These are phyloP conservation scores for Elongisporangium prolatum DNA, from an alignment of 352 stramenopile species.

Conservation along the genomic window DNA sequence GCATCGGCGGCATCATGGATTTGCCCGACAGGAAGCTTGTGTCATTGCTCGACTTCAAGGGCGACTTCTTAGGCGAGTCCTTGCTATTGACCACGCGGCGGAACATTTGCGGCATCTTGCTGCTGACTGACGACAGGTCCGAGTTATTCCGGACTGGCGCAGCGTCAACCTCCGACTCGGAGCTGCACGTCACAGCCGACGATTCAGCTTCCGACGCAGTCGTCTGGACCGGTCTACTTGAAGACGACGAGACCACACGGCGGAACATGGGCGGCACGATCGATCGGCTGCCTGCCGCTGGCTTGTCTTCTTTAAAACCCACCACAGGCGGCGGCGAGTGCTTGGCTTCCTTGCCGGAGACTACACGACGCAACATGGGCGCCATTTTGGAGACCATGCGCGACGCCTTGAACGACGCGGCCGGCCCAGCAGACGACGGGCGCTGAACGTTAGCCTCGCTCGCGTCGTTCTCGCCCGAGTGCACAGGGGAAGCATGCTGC, in stretches of 20 bases:
- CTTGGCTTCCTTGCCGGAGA: slow-evolving; percentile 7
- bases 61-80: neutral
- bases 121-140: neutral
- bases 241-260: neutral
- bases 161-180: neutral
- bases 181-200: neutral
- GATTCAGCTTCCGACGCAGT: neutral
- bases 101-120: neutral
- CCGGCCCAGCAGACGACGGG: slow-evolving; percentile 3
- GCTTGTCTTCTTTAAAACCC: neutral
- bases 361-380: slow-evolving; percentile 32
- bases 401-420: slow-evolving; percentile 23
- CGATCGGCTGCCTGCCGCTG: neutral
- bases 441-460: neutral
- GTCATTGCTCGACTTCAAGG: neutral
- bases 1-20: slow-evolving; percentile 1
- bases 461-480: slow-evolving; percentile 1
- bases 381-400: slow-evolving; percentile 63
- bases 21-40: slow-evolving; percentile 6
- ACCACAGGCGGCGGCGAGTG: neutral
- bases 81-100: neutral
- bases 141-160: neutral
- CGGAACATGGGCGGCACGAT: neutral
- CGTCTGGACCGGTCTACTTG: neutral
- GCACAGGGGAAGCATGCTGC: neutral